Base-by-base conservation (phyloP, 1,284 basidiomycete genomes). In the Ceratobasidium sp. region DNA sequence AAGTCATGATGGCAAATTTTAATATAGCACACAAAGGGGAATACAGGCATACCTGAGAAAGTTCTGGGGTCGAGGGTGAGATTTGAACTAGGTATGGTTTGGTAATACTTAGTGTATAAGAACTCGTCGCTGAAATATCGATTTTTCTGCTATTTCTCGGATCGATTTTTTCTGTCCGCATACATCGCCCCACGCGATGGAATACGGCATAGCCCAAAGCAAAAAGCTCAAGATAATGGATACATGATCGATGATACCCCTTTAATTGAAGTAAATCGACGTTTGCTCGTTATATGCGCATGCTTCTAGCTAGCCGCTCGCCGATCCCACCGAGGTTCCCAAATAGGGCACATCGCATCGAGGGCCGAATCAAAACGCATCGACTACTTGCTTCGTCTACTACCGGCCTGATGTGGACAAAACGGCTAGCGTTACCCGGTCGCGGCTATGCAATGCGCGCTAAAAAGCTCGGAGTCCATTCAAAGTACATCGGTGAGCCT, bases 31-130 rank as follows among this genome's bases (percentile, higher is more conserved):
- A 42, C n/a, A 17, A 42, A 42, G 10, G 59, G 38, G 59, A 33
- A 33, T n/a, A 62, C 59, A 62, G 6, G 59, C 20, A 17, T 17
- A 15, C 28, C n/a, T n/a, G 59, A 9, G 59, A 15, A 26, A 10
- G 15, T 28, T 26, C 28, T 57, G 56, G 56, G 9, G 20, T 42
- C 33, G 38, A 62, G 59, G 59, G 59, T 42, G 59, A 42, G 59
- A 62, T 62, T 62, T 4, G 20, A 40, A 62, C 59, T 40, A 62
- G 59, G 20, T 42, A n/a, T 42, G 23, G 28, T 62, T 42, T 42
- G 20, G 59, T 26, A 42, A 26, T 62, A 62, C 59, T 62, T 62
- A 42, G 38, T 62, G 28, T 62, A 26, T 20, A 33, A 62, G 59
- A 33, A 38, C 38, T 62, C 7, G 33, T 62, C 59, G 59, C 59